Percentiles rank a stretch among this genome's conserved stretches.
Evolutionary conservation across 352 stramenopile species (phyloP).

Genomic region (Peronospora destructor): DNA sequence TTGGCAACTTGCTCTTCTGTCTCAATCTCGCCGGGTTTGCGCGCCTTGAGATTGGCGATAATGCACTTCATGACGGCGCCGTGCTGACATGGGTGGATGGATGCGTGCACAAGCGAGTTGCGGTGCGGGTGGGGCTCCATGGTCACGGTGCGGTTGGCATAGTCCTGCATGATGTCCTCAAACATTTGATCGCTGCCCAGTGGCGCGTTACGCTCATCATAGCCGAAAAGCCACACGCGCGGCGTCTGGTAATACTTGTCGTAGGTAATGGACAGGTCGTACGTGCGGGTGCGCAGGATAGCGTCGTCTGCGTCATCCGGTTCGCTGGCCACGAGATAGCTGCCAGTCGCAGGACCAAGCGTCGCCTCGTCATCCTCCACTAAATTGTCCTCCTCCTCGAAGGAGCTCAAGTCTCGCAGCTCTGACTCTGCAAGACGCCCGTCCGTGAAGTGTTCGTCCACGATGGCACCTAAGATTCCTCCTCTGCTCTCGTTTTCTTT

Average conservation of each 20-base stretch:
- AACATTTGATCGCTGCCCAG: constrained; percentile 93
- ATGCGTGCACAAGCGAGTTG: constrained; percentile 80
- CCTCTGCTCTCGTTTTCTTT: not conserved
- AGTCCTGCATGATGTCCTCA: constrained; percentile 98
- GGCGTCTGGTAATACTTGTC: constrained; percentile 99
- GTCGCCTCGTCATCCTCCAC: constrained; percentile 61
- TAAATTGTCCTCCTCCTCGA: constrained; percentile 74
- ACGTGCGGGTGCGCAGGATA: constrained; percentile 93
- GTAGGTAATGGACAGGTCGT: constrained; percentile 98
- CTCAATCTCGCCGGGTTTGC: constrained; percentile 25
- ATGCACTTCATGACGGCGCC: constrained; percentile 98
- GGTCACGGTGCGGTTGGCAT: constrained; percentile 98
- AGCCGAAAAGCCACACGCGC: constrained; percentile 97
- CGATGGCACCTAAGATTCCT: constrained; percentile 55
- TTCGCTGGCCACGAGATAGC: constrained; percentile 63
- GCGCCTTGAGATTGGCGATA: constrained; percentile 88
- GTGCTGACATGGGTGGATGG: constrained; percentile 98
- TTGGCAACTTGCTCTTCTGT: constrained; percentile 22
- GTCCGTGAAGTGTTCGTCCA: constrained; percentile 61
- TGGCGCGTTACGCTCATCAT: constrained; percentile 85
- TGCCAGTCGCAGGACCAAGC: constrained; percentile 20
- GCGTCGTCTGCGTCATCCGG: constrained; percentile 86
- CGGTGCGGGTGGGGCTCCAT: constrained; percentile 97
- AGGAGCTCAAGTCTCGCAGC: constrained; percentile 52
- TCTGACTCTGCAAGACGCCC: constrained; percentile 15